Evolutionary conservation across 805 yeast species (phyloP).

Genomic region (Hanseniaspora taiwanica): DNA sequence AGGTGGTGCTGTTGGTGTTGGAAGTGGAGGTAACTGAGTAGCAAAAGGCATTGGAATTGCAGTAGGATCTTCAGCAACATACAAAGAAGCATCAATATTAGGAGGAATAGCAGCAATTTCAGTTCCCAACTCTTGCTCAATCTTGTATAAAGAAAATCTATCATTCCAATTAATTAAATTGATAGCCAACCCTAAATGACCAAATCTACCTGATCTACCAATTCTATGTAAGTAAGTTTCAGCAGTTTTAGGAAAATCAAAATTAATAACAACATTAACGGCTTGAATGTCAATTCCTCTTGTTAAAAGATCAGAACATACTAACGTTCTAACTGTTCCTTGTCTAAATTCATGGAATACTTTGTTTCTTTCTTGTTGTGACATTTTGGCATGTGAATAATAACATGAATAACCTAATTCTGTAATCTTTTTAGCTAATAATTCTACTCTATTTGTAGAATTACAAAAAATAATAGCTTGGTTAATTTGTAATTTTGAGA

Average conservation of each 20-base stretch:
- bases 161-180: constrained; percentile 95
- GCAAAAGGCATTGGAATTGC: constrained; percentile 85
- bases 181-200: constrained; percentile 95
- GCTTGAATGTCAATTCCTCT: constrained; percentile 99
- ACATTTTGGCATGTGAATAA: constrained; percentile 95
- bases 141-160: constrained; percentile 81
- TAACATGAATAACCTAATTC: constrained; percentile 94
- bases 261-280: constrained; percentile 93
- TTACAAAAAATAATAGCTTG: constrained; percentile 96
- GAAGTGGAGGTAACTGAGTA: constrained; percentile 32
- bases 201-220: constrained; percentile 98
- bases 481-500: constrained; percentile 87
- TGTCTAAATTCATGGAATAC: constrained; percentile 98
- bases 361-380: constrained; percentile 91
- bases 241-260: constrained; percentile 96
- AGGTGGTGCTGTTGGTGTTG: constrained; percentile 12
- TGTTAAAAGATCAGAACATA: constrained; percentile 89
- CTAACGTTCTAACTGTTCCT: constrained; percentile 93
- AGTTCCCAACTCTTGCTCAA: constrained; percentile 94
- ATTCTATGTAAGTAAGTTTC: constrained; percentile 96
- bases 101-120: constrained; percentile 95
- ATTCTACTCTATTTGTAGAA: constrained; percentile 91
- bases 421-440: constrained; percentile 88
- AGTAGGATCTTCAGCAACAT: constrained; percentile 67
- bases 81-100: constrained; percentile 76